A percentile compares a stretch with the other conserved stretches of the same genome.
Evolutionary conservation across 352 stramenopile genomes (phyloP).

Genomic region (Phytophthora ramorum): DNA sequence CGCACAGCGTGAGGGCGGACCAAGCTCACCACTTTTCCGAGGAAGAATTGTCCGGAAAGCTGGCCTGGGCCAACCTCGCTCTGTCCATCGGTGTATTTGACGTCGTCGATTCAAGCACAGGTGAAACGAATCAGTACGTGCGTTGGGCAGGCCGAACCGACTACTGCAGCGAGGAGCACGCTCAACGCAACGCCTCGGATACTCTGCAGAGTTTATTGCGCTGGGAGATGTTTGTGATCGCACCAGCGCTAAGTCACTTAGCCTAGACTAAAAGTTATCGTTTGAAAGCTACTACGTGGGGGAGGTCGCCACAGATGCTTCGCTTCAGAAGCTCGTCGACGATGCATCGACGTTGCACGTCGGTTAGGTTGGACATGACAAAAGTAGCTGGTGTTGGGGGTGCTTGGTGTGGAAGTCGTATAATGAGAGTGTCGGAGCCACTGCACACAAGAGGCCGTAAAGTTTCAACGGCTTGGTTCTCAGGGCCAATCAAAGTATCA

Average conservation of each 20-base stretch:
- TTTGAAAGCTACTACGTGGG: background rate
- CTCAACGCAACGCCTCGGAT: too few species aligned
- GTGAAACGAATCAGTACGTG: too few species aligned
- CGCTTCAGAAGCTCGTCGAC: background rate
- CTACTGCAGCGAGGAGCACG: too few species aligned
- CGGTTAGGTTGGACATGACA: background rate
- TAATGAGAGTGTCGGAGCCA: background rate
- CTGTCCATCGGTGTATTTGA: slow-evolving; percentile 19
- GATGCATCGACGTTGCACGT: background rate
- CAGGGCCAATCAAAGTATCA: background rate
- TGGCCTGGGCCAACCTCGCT: slow-evolving; percentile 39
- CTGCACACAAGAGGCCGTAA: background rate
- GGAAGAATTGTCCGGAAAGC: slow-evolving; percentile 4
- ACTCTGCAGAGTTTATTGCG: too few species aligned
- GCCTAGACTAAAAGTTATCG: too few species aligned
- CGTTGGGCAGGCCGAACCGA: too few species aligned
- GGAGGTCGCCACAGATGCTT: background rate
- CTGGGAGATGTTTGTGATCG: too few species aligned
- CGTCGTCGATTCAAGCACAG: too few species aligned
- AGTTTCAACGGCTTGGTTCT: too few species aligned
- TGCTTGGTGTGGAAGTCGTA: background rate
- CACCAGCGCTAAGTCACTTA: too few species aligned
- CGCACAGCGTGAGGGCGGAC: slow-evolving; percentile 33
- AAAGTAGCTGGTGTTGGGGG: background rate
- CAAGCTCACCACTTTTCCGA: background rate